Evolutionary conservation across 192 early-diverging fungal genomes (phyloP), one percentile per base, ranked within the genome.

Genomic region (Coemansia sp.): DNA sequence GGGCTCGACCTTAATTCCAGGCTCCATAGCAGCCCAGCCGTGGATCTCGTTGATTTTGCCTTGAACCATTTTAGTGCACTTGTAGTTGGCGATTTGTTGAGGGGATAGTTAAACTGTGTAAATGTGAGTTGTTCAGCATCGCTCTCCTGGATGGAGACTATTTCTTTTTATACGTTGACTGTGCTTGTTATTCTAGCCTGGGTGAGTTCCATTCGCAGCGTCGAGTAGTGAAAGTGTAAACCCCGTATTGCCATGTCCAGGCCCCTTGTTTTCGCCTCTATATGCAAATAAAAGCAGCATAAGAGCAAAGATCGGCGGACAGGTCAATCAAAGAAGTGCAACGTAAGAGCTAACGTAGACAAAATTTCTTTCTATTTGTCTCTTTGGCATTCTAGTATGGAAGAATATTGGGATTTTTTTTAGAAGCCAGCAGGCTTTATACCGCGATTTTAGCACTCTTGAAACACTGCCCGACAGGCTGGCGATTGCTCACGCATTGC

Each of bases 41-140:
- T 68, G 72, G 62, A 85, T 85, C 37, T 75, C 62, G 53, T 69
- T 75, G 23, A 84, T 69, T 23, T 84, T 82, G n/a, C 74, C 79
- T 32, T 76, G 64, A 34, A 73, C 74, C 74, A 78, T 78, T 39
- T 48, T 64, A 8, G 6, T 57, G 45, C 44, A 60, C 67, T 42
- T 55, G 39, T 48, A 63, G 23, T 53, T 19, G 50, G 11, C 25
- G 21, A 12, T 29, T 29, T 12, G 21, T 27, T 29, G 25, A 27
- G 7, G 23, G 15, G 10, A 4, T 29, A 29, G 25, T 12, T 29
- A 27, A 53, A 29, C 5, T 12, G 25, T 11, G 12, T 23, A n/a
- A 29, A 53, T 19, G 8, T 23, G 25, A 11, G 7, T 14, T 48
- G 0, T 19, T 7, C 45, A 21, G 45, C 19, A 21, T 19, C 11